Evolutionary conservation across 805 yeast species (phyloP).

Genomic region (Debaryomyces maramus): DNA sequence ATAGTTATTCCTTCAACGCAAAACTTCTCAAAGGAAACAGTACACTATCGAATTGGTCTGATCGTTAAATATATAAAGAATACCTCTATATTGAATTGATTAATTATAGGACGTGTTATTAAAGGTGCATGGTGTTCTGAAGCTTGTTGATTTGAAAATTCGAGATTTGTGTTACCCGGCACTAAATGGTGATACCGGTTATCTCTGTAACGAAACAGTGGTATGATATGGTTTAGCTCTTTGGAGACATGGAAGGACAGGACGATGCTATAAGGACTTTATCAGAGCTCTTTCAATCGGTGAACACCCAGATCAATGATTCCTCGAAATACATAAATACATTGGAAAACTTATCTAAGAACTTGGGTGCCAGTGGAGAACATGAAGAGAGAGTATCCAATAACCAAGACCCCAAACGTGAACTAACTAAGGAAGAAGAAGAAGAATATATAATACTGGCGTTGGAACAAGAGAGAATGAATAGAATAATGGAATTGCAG

Average conservation of each 20-base stretch:
- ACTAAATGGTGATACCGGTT: not conserved
- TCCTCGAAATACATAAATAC: constrained; percentile 16
- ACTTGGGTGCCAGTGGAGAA: constrained; percentile 18
- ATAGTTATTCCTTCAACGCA: not conserved
- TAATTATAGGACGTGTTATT: constrained; percentile 10
- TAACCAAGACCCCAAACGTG: not conserved
- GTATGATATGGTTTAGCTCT: too few species aligned
- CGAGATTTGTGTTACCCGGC: constrained; percentile 1
- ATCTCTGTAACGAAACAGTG: too few species aligned
- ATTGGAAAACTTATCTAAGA: constrained; percentile 18
- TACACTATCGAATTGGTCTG: not conserved
- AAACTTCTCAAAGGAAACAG: not conserved
- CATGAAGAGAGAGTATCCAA: not conserved
- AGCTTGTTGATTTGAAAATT: not conserved
- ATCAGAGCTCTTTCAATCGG: not conserved
- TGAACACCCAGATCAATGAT: not conserved
- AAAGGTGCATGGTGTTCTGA: not conserved
- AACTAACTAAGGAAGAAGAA: not conserved
- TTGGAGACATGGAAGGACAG: not conserved
- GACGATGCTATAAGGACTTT: not conserved
- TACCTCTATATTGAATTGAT: not conserved
- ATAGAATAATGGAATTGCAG: constrained; percentile 39
- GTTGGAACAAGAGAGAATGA: constrained; percentile 30
- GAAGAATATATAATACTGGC: constrained; percentile 17
- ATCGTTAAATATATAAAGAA: not conserved